These are phyloP conservation scores for Aciculosporium take DNA, from an alignment of 2,329 filamentous ascomycete species.

Conservation along the genomic window DNA sequence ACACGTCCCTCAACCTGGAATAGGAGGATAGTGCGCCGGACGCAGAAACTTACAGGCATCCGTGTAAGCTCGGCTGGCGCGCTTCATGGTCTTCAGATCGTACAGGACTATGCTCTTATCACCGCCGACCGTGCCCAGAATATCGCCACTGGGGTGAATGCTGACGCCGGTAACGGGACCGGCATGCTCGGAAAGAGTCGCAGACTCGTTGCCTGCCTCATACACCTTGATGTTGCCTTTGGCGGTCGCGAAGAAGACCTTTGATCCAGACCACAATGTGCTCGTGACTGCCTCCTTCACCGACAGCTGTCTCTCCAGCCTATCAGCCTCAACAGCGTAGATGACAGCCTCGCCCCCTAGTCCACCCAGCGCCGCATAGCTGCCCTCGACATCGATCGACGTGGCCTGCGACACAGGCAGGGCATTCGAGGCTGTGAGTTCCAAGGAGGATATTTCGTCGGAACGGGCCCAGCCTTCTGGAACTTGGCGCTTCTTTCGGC, in stretches of 20 bases:
- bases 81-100: constrained; percentile 53
- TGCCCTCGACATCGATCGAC: constrained; percentile 37
- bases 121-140: constrained; percentile 73
- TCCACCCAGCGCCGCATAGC: constrained; percentile 60
- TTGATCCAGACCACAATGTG: constrained; percentile 49
- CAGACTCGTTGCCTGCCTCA: constrained; percentile 53
- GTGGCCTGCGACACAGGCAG: constrained; percentile 34
- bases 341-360: constrained; percentile 60
- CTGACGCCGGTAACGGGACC: constrained; percentile 66
- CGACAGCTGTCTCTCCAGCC: constrained; percentile 52
- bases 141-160: constrained; percentile 66
- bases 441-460: constrained; percentile 48
- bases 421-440: constrained; percentile 29
- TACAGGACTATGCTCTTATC: constrained; percentile 93
- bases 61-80: constrained; percentile 65
- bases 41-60: constrained; percentile 55
- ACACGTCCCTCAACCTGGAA: background rate
- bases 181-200: constrained; percentile 65
- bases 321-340: constrained; percentile 57
- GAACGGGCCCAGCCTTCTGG: constrained; percentile 73
- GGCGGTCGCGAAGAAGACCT: constrained; percentile 57
- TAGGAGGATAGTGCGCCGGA: background rate
- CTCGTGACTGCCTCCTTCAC: constrained; percentile 55
- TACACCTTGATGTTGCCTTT: constrained; percentile 72
- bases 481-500: constrained; percentile 75